These are phyloP conservation scores for Pythium aristosporum DNA, from an alignment of 352 stramenopile species.

Conservation along the genomic window DNA sequence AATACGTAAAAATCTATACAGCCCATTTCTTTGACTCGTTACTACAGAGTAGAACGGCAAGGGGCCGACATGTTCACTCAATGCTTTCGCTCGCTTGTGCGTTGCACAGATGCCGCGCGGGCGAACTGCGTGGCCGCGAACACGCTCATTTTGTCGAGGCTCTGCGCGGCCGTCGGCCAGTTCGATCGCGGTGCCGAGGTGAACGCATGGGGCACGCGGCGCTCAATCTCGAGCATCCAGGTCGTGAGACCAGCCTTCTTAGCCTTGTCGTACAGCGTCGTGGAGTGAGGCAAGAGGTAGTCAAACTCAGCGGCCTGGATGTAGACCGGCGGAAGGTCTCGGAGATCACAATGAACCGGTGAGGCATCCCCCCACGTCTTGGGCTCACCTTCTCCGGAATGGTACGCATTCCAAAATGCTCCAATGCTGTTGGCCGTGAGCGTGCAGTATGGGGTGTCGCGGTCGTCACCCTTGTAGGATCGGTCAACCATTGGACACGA, in stretches of 20 bases:
- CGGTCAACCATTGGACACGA: constrained; percentile 40
- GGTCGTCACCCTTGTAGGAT: neutral
- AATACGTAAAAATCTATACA: too few species aligned
- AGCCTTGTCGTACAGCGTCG: constrained; percentile 16
- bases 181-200: constrained; percentile 14
- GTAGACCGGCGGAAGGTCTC: constrained; percentile 17
- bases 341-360: constrained; percentile 20
- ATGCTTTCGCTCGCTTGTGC: too few species aligned
- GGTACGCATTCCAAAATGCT: constrained; percentile 15
- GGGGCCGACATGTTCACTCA: too few species aligned
- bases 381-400: constrained; percentile 13
- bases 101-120: too few species aligned
- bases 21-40: too few species aligned
- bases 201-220: constrained; percentile 28
- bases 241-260: constrained; percentile 6
- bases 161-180: constrained; percentile 14
- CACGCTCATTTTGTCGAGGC: constrained; percentile 20
- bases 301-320: constrained; percentile 25
- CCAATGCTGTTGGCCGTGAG: constrained; percentile 4
- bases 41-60: too few species aligned
- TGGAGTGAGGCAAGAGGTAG: constrained; percentile 22
- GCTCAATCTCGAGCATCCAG: constrained; percentile 22
- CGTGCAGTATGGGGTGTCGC: constrained; percentile 21
- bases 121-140: constrained; percentile 8
- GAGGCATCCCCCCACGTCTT: constrained; percentile 24